Base-by-base conservation (phyloP, 202 grass and related monocot genomes). In the Elaeis oleifera region DNA sequence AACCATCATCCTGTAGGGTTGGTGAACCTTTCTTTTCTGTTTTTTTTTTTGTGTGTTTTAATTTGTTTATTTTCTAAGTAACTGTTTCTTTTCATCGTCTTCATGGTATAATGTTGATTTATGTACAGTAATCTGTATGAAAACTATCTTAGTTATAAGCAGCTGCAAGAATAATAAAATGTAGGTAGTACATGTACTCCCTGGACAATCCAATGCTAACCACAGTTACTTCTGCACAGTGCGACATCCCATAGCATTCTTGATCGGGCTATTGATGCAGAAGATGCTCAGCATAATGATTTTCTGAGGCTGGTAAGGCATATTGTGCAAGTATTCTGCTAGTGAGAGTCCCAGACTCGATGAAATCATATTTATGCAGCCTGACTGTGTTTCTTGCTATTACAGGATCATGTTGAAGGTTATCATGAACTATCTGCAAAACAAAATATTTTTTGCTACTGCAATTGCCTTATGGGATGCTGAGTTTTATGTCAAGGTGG, bases 401-500 rank as follows among this genome's bases (percentile, higher is more conserved):
- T 76, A 59, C 50, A 99, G 95, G 88, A 94, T 19, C 95, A 99
- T 76, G 85, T 99, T 53, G 95, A 99, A 84, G 95, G 95, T 51
- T 99, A 99, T 72, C 88, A 87, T 64, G 85, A 99, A 76, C 76
- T 99, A 67, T 94, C 95, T 61, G 95, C 95, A 53, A 99, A 71
- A 99, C 95, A 50, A 99, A 78, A 94, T 73, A 80, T 99, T 84
- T 70, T 99, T 99, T 64, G 89, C 94, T 53, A 94, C 85, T 68
- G 83, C 88, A 53, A 85, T 90, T 63, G 67, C 82, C 19, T 87
- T 84, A 52, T 94, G 95, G 95, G 95, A 99, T 82, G 95, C 95
- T 61, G 88, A 94, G 44, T 99, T 99, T 75, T 99, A 89, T 68
- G 88, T 99, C 75, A 99, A 99, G 67, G 95, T 99, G 71, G 95